Conservation (phyloP, 2,329 filamentous ascomycete genomes). For the Arthrobotrys iridis region DNA sequence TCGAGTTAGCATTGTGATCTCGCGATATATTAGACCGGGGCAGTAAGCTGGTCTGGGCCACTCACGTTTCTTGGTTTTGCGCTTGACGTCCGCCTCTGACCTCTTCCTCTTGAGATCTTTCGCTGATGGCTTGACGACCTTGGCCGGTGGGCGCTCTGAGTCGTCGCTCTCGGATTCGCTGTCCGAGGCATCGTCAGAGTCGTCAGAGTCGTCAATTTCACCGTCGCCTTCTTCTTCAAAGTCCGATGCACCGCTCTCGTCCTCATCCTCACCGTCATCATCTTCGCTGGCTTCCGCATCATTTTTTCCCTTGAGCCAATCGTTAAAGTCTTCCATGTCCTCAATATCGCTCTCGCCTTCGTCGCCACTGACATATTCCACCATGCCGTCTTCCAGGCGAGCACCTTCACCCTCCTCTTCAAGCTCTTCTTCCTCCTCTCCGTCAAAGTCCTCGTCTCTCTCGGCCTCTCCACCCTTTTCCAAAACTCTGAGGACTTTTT, state of each 20-base stretch:
- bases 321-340: conserved; percentile 79
- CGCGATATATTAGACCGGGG: neutral
- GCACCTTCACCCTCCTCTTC: conserved; percentile 74
- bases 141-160: conserved; percentile 28
- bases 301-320: conserved; percentile 82
- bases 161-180: conserved; percentile 39
- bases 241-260: conserved; percentile 43
- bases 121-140: conserved; percentile 46
- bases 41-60: neutral
- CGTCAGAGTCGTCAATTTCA: conserved; percentile 22
- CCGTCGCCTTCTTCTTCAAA: conserved; percentile 50
- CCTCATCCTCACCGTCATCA: conserved; percentile 32
- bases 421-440: conserved; percentile 82
- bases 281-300: conserved; percentile 64
- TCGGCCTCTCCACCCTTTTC: conserved; percentile 85
- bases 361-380: conserved; percentile 93
- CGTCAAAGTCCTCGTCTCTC: conserved; percentile 86
- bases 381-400: conserved; percentile 73
- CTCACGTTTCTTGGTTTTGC: conserved; percentile 58
- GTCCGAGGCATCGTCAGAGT: conserved; percentile 34
- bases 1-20: conserved; percentile 25
- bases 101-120: conserved; percentile 57
- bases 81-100: conserved; percentile 55
- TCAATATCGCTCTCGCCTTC: conserved; percentile 82
- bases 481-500: conserved; percentile 90